A percentile compares a stretch with the other conserved stretches of the same genome.
Conservation (phyloP, 768 basidiomycete genomes). For the Lenzites betulinus region DNA sequence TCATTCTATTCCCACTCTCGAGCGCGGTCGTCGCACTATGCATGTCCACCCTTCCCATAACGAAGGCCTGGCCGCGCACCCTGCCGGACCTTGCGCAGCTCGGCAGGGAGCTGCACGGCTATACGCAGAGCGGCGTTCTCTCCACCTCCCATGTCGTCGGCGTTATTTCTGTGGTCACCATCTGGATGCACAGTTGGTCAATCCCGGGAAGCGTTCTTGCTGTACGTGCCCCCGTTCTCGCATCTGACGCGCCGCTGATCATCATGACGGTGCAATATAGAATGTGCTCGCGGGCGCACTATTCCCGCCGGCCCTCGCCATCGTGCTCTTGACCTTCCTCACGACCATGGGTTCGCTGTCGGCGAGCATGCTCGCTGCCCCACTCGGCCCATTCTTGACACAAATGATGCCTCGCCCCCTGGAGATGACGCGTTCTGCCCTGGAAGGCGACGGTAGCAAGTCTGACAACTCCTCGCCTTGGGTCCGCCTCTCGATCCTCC, state of each 20-base stretch:
- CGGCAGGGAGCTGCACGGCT: constrained; percentile 74
- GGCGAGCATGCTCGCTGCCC: constrained; percentile 78
- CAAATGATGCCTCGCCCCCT: constrained; percentile 83
- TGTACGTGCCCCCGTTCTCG: constrained; percentile 49
- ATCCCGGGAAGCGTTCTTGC: constrained; percentile 92
- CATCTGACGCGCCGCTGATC: constrained; percentile 6
- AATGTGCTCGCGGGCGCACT: constrained; percentile 90
- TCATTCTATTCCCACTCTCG: constrained; percentile 71
- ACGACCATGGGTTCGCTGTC: constrained; percentile 86
- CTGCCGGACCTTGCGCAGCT: constrained; percentile 74
- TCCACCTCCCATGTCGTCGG: constrained; percentile 76
- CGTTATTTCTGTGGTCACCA: constrained; percentile 79
- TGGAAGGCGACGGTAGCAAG: constrained; percentile 65
- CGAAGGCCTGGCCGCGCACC: constrained; percentile 75
- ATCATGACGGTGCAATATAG: constrained; percentile 40
- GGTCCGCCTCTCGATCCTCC: constrained; percentile 85
- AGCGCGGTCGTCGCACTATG: constrained; percentile 50
- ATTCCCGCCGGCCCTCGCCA: constrained; percentile 81
- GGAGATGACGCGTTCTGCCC: constrained; percentile 78
- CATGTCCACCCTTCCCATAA: constrained; percentile 64
- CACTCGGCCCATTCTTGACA: constrained; percentile 81
- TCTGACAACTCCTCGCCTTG: constrained; percentile 47
- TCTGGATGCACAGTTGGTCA: constrained; percentile 98
- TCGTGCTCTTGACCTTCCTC: constrained; percentile 76
- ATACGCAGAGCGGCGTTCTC: constrained; percentile 67